A percentile compares a stretch with the other conserved stretches of the same genome.
These are phyloP conservation scores for Scopulariopsis brevicaulis DNA, from an alignment of 2,329 filamentous ascomycete genomes.

Conservation along the genomic window DNA sequence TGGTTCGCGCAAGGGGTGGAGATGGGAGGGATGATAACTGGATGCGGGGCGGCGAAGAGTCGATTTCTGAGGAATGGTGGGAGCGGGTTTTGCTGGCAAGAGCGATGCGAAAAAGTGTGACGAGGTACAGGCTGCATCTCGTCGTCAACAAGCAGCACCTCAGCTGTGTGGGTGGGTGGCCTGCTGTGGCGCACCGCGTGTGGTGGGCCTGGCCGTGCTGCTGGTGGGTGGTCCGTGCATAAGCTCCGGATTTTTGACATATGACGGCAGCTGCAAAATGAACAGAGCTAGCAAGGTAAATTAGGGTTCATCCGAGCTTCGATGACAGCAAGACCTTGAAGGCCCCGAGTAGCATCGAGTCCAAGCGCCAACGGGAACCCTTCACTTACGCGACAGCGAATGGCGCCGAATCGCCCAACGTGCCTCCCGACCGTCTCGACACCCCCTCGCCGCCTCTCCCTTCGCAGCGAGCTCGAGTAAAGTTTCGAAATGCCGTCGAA, in stretches of 20 bases:
- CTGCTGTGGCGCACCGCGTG: background rate
- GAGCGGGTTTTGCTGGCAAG: background rate
- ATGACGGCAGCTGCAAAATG: background rate
- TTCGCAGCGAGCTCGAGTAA: background rate
- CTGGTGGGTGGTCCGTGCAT: background rate
- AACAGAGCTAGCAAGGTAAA: background rate
- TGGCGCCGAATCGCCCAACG: background rate
- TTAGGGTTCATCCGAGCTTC: background rate
- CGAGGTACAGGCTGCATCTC: background rate
- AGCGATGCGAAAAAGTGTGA: constrained; percentile 4
- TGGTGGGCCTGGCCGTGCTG: background rate
- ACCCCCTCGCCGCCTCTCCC: background rate
- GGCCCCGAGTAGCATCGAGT: background rate
- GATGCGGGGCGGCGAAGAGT: background rate
- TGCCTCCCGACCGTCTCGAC: background rate
- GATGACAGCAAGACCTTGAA: background rate
- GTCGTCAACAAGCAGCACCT: background rate
- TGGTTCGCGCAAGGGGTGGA: background rate
- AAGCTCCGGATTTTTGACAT: background rate
- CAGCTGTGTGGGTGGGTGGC: too few species aligned
- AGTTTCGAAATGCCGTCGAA: constrained; percentile 1
- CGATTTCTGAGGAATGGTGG: constrained; percentile 1
- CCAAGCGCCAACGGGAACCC: background rate
- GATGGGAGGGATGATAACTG: background rate
- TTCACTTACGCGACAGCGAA: background rate